phyloP scores from a whole-genome alignment of 73 alveolate species.

The Paramecium primaurelia region DNA sequence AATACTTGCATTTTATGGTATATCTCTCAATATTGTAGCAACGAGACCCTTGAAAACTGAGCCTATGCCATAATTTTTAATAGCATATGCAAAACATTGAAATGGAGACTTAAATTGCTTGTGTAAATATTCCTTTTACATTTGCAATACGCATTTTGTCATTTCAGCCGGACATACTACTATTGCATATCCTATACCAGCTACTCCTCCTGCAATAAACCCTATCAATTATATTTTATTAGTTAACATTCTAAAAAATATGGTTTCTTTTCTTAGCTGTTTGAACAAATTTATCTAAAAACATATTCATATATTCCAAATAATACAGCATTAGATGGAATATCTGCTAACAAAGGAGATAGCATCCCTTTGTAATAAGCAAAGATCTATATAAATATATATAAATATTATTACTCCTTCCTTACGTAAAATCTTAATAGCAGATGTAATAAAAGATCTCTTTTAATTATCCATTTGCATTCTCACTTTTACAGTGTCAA shows the following conservation, averaged over 20 bases:
- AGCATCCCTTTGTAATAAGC: conserved; percentile 3
- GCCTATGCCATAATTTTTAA: not conserved
- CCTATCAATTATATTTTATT: not conserved
- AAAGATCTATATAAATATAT: not conserved
- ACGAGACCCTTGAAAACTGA: not conserved
- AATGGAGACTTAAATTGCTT: not conserved
- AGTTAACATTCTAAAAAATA: not conserved
- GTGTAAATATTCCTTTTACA: not conserved
- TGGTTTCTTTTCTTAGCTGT: not conserved
- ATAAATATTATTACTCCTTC: not conserved
- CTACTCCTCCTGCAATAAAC: not conserved
- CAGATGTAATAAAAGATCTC: not conserved
- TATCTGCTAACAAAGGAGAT: not conserved
- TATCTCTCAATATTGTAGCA: conserved; percentile 21
- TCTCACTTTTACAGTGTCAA: not conserved
- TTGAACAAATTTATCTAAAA: not conserved
- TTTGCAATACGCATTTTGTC: not conserved
- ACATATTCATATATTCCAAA: not conserved
- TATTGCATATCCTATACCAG: not conserved
- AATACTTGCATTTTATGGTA: conserved; percentile 20
- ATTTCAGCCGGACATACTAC: conserved; percentile 1
- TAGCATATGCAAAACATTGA: not conserved
- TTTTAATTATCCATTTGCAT: not conserved
- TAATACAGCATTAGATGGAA: not conserved
- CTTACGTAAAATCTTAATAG: not conserved